These are phyloP conservation scores for Tetrahymena elliotti DNA, from an alignment of 73 alveolate species.

Conservation along the genomic window DNA sequence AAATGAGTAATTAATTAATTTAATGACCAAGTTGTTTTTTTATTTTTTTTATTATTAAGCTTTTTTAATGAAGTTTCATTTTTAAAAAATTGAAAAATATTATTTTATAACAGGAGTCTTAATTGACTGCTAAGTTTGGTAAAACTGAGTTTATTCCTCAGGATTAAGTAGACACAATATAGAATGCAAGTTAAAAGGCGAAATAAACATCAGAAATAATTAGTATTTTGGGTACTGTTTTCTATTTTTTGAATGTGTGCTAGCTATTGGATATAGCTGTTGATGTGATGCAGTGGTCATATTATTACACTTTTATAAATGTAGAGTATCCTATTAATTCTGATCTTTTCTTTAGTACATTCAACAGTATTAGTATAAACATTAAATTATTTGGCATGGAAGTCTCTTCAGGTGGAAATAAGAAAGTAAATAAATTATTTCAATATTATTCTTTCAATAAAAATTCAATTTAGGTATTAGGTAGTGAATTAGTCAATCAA, in stretches of 20 bases:
- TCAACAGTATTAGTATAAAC: neutral
- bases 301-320: neutral
- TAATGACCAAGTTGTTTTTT: too few relatives aligned
- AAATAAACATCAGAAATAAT: neutral
- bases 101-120: neutral
- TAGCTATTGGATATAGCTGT: neutral
- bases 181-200: neutral
- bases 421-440: neutral
- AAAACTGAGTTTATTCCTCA: neutral
- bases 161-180: neutral
- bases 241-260: neutral
- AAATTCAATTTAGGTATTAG: neutral
- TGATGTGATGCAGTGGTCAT: neutral
- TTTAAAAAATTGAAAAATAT: neutral
- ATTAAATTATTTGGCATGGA: neutral
- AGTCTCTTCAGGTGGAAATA: neutral
- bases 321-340: neutral
- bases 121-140: neutral
- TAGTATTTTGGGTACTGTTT: neutral
- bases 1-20: too few relatives aligned
- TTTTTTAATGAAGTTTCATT: too few relatives aligned
- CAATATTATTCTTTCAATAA: too few relatives aligned
- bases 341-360: neutral
- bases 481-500: neutral
- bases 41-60: too few relatives aligned